Percentiles rank a stretch among this genome's conserved stretches.
Conservation (phyloP, 2,329 filamentous ascomycete species). For the Ascocoryne sarcoides region DNA sequence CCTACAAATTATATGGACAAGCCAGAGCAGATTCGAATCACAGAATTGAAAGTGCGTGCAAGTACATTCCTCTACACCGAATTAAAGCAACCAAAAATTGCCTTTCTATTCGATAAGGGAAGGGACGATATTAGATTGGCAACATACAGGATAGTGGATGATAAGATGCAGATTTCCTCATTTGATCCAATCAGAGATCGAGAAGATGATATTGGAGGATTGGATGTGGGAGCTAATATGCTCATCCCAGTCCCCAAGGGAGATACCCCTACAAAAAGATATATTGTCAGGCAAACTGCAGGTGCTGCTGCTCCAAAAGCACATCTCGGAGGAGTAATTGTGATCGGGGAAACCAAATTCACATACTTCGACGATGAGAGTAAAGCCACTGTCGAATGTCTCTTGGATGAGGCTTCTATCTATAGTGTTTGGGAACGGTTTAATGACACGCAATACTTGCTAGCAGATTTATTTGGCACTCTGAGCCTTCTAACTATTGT, state of each 20-base stretch:
- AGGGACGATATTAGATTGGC: slow-evolving; percentile 47
- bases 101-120: slow-evolving; percentile 56
- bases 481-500: slow-evolving; percentile 78
- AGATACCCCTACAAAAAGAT: slow-evolving; percentile 49
- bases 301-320: slow-evolving; percentile 40
- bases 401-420: slow-evolving; percentile 65
- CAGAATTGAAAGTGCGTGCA: slow-evolving; percentile 58
- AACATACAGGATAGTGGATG: slow-evolving; percentile 53
- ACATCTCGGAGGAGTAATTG: slow-evolving; percentile 60
- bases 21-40: slow-evolving; percentile 51
- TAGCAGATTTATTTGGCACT: slow-evolving; percentile 85
- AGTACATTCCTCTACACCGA: slow-evolving; percentile 55
- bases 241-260: slow-evolving; percentile 54
- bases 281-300: slow-evolving; percentile 39
- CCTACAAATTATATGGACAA: slow-evolving; percentile 47
- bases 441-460: slow-evolving; percentile 72
- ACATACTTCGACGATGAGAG: slow-evolving; percentile 77
- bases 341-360: slow-evolving; percentile 73
- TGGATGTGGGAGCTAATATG: slow-evolving; percentile 48
- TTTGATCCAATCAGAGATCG: slow-evolving; percentile 49
- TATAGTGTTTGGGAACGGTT: slow-evolving; percentile 89
- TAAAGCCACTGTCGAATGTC: slow-evolving; percentile 54
- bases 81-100: slow-evolving; percentile 48
- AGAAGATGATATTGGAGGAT: slow-evolving; percentile 43
- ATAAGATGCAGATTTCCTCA: slow-evolving; percentile 41